Evolutionary conservation across 2,329 filamentous ascomycete genomes (phyloP).

Genomic region (Ophiostoma angusticollis): DNA sequence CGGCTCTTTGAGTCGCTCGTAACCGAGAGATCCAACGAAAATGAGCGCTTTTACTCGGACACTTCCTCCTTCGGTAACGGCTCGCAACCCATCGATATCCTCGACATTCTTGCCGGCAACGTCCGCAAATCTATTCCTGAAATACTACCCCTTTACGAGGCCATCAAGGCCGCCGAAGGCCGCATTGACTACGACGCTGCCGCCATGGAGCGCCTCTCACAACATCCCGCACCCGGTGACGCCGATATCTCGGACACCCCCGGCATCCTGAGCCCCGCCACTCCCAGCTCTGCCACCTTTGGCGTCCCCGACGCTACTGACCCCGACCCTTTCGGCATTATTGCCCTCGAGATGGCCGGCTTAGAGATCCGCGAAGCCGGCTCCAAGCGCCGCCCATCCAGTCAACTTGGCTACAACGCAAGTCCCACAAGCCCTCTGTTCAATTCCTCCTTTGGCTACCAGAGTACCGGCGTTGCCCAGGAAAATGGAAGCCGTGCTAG

Average conservation of each 20-base stretch:
- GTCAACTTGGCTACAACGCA: slow-evolving; percentile 70
- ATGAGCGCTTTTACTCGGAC: slow-evolving; percentile 43
- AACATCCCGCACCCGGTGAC: slow-evolving; percentile 64
- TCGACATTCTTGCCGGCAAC: slow-evolving; percentile 45
- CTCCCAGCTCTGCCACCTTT: slow-evolving; percentile 34
- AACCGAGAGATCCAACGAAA: slow-evolving; percentile 44
- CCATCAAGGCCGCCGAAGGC: slow-evolving; percentile 79
- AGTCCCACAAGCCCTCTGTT: slow-evolving; percentile 62
- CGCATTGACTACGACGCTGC: slow-evolving; percentile 59
- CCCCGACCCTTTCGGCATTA: slow-evolving; percentile 82
- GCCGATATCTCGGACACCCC: slow-evolving; percentile 39
- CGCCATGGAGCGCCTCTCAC: slow-evolving; percentile 50
- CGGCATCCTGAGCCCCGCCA: slow-evolving; percentile 19
- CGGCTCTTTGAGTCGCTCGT: slow-evolving; percentile 44
- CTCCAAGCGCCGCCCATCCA: slow-evolving; percentile 56
- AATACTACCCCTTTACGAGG: slow-evolving; percentile 55
- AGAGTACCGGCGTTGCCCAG: slow-evolving; percentile 53
- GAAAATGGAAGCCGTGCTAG: slow-evolving; percentile 55
- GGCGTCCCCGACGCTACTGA: slow-evolving; percentile 69
- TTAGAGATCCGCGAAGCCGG: slow-evolving; percentile 87
- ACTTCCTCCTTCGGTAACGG: slow-evolving; percentile 9
- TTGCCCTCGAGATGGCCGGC: slow-evolving; percentile 81
- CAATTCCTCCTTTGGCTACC: slow-evolving; percentile 39
- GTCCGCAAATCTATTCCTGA: slow-evolving; percentile 42
- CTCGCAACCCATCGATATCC: slow-evolving; percentile 29